Evolutionary conservation across 495 filamentous ascomycete genomes (phyloP), one percentile per base, ranked within the genome.

Genomic region (Annulohypoxylon stygium): DNA sequence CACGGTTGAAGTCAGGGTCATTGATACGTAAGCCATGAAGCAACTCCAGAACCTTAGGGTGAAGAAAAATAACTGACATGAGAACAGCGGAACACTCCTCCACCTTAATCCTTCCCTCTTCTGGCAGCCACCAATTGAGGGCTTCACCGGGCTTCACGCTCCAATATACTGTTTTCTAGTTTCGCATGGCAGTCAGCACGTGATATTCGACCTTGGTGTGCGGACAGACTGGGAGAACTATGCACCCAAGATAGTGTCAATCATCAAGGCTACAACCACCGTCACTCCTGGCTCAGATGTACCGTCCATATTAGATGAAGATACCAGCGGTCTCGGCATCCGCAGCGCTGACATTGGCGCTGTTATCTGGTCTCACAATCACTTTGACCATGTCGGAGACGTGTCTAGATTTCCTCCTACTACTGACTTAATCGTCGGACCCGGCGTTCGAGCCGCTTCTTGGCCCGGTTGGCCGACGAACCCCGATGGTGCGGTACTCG

Each of bases 171-270:
- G 82, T 20, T 89, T 88, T 68, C 75, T 88, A 0, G 82, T 89
- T 53, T 77, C 86, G 50, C 83, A 88, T 67, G 72, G 81, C 0
- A 73, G 65, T 11, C 73, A 77, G 12, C 82, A 83, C 18, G 36
- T 88, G 11, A 76, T 90, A 16, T 89, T 86, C 73, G 88, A 90
- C 70, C 81, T 89, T 2, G 88, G 88, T 5, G 78, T 87, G 3
- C 79, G 85, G 1, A 83, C 83, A 77, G 86, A 88, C 66, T 82
- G 70, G 64, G 51, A 76, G 25, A 85, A 85, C 58, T 75, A 84
- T 37, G 67, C 86, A 1, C 86, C 88, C 4, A 55, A 34, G 51
- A 55, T 55, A 16, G 51, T 55, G 4, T 55, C 51, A 11, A 25
- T 33, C 11, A 55, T 55, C 51, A 55, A 55, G 12, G 51, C 51